Evolutionary conservation across 164 flowering plant species (phyloP).

Genomic region (Sextonia rubra): DNA sequence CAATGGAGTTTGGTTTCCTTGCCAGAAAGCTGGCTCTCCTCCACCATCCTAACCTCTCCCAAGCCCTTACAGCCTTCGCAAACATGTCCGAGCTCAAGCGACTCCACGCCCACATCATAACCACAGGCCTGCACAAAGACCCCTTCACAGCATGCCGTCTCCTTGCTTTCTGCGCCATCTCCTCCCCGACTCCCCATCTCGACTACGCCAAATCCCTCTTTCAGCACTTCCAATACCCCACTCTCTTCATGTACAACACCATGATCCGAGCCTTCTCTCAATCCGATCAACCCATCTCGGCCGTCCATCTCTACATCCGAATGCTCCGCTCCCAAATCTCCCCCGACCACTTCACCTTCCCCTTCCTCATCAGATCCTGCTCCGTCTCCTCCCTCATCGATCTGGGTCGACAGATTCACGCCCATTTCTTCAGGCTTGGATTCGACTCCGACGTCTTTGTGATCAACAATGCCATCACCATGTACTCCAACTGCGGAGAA

Average conservation of each 20-base stretch:
- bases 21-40: conserved; percentile 18
- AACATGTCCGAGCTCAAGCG: conserved; percentile 22
- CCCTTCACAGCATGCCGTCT: conserved; percentile 19
- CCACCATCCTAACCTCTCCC: conserved; percentile 21
- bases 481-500: conserved; percentile 20
- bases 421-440: conserved; percentile 26
- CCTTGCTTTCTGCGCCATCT: conserved; percentile 22
- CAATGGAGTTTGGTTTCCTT: conserved; percentile 5
- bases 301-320: conserved; percentile 12
- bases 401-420: conserved; percentile 21
- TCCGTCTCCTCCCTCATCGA: neutral
- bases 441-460: conserved; percentile 21
- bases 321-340: conserved; percentile 18
- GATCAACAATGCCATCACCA: conserved; percentile 15
- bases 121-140: conserved; percentile 10
- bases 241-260: conserved; percentile 26
- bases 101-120: conserved; percentile 24
- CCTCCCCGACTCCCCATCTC: conserved; percentile 15
- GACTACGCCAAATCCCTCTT: conserved; percentile 21
- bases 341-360: conserved; percentile 30
- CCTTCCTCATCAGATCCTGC: conserved; percentile 24
- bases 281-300: conserved; percentile 9
- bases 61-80: conserved; percentile 22
- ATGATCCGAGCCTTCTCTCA: conserved; percentile 23
- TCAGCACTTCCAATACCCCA: conserved; percentile 10